phyloP scores from a whole-genome alignment of 208 protist genomes.

The Leishmania gerbilli region DNA sequence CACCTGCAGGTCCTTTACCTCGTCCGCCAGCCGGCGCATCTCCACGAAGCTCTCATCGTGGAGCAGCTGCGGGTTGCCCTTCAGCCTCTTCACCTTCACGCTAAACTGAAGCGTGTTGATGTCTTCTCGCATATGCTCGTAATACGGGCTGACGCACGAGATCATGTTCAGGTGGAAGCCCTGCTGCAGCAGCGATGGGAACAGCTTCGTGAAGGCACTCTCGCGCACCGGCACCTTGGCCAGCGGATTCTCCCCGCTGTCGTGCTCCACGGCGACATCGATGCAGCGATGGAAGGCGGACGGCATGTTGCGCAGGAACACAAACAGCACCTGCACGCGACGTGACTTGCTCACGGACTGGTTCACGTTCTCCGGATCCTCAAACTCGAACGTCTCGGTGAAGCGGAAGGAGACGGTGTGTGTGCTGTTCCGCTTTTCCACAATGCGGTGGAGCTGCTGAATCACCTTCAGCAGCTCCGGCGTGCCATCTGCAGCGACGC shows the following conservation, averaged over 20 bases:
- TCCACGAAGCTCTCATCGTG: constrained; percentile 82
- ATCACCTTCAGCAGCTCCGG: constrained; percentile 44
- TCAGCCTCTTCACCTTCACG: constrained; percentile 58
- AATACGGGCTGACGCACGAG: constrained; percentile 83
- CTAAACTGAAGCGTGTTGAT: constrained; percentile 71
- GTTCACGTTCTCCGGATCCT: constrained; percentile 69
- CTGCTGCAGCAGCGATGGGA: constrained; percentile 69
- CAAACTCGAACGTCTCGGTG: constrained; percentile 85
- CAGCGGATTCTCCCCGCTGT: constrained; percentile 83
- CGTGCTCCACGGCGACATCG: constrained; percentile 82
- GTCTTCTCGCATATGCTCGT: constrained; percentile 74
- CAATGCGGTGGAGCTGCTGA: constrained; percentile 48
- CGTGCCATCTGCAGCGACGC: constrained; percentile 35
- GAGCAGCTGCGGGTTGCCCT: constrained; percentile 58
- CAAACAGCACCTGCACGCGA: constrained; percentile 74
- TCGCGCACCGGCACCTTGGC: constrained; percentile 86
- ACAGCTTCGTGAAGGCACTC: constrained; percentile 78
- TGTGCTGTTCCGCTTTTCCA: constrained; percentile 67
- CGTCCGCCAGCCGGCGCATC: constrained; percentile 75
- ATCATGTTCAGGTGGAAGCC: constrained; percentile 74
- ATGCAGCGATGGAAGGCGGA: constrained; percentile 82
- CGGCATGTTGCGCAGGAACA: constrained; percentile 74
- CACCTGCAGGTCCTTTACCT: constrained; percentile 80
- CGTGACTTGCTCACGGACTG: constrained; percentile 78
- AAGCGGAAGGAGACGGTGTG: constrained; percentile 78